A percentile compares a stretch with the other conserved stretches of the same genome.
These are phyloP conservation scores for Cardamine resedifolia DNA, from an alignment of 345 rosid species.

Conservation along the genomic window DNA sequence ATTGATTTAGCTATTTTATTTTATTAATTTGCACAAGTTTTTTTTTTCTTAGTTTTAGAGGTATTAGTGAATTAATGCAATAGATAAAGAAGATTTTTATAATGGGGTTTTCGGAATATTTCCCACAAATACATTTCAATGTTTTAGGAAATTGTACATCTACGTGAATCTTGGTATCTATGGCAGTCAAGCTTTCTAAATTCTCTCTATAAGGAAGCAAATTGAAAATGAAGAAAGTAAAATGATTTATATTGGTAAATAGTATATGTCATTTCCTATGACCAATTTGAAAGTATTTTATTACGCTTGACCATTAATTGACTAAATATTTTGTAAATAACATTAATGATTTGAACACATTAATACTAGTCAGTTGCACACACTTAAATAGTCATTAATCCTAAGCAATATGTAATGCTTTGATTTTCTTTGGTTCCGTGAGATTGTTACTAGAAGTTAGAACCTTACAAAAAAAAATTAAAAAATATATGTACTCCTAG, in stretches of 20 bases:
- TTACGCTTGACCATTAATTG: neutral
- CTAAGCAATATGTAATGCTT: neutral
- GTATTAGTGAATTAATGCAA: neutral
- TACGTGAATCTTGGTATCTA: neutral
- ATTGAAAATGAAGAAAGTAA: neutral
- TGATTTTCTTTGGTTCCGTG: too few species aligned
- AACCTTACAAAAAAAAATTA: too few species aligned
- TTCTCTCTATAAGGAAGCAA: neutral
- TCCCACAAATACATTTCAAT: neutral
- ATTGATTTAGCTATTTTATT: constrained; percentile 14
- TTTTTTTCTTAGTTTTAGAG: neutral
- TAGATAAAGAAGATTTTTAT: neutral
- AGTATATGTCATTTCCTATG: neutral
- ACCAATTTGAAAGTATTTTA: neutral
- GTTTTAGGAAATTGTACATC: constrained; percentile 3
- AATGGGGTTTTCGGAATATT: neutral
- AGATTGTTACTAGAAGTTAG: too few species aligned
- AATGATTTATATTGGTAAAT: neutral
- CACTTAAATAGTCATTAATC: neutral
- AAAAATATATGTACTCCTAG: too few species aligned
- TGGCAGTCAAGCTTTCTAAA: neutral
- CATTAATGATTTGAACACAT: neutral
- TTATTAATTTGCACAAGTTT: neutral
- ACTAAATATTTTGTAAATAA: neutral
- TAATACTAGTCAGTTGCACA: too few species aligned